phyloP scores from a whole-genome alignment of 352 stramenopile genomes.

The Hyaloperonospora arabidopsidis region DNA sequence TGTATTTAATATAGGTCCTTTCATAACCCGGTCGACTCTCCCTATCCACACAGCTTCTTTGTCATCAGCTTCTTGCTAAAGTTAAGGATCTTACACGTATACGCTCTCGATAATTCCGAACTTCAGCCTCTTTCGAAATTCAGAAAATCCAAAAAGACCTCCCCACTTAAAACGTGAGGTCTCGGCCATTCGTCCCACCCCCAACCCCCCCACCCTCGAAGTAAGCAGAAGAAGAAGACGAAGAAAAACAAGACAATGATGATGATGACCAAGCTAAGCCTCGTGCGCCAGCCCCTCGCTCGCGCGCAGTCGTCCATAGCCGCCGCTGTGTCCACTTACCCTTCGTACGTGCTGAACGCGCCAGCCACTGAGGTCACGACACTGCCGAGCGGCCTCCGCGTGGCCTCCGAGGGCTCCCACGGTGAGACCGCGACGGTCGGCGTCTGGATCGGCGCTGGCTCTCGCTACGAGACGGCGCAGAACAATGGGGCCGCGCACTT shows the following conservation, averaged over 20 bases:
- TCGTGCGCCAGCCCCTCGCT: conserved; percentile 47
- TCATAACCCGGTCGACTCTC: too few relatives aligned
- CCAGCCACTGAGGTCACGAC: conserved; percentile 95
- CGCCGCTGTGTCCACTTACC: conserved; percentile 67
- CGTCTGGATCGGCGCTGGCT: conserved; percentile 94
- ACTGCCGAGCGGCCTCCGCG: conserved; percentile 92
- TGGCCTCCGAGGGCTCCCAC: conserved; percentile 95
- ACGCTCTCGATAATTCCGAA: too few relatives aligned
- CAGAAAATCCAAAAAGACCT: too few relatives aligned
- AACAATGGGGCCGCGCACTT: conserved; percentile 99
- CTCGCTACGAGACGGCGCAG: conserved; percentile 95
- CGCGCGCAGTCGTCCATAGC: conserved; percentile 67
- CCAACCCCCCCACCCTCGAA: conserved; percentile 1
- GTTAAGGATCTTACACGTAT: too few relatives aligned
- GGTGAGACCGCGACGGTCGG: conserved; percentile 98
- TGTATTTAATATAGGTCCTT: too few relatives aligned
- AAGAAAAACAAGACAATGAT: conserved; percentile 56
- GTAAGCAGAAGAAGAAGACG: too few relatives aligned
- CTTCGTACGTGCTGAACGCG: conserved; percentile 88
- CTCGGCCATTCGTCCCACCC: too few relatives aligned
- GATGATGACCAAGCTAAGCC: conserved; percentile 28
- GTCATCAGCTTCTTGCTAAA: too few relatives aligned
- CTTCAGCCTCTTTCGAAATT: too few relatives aligned
- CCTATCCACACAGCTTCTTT: too few relatives aligned
- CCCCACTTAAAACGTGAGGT: too few relatives aligned